These are phyloP conservation scores for Aphanomyces euteiches DNA, from an alignment of 352 stramenopile genomes.

Conservation along the genomic window DNA sequence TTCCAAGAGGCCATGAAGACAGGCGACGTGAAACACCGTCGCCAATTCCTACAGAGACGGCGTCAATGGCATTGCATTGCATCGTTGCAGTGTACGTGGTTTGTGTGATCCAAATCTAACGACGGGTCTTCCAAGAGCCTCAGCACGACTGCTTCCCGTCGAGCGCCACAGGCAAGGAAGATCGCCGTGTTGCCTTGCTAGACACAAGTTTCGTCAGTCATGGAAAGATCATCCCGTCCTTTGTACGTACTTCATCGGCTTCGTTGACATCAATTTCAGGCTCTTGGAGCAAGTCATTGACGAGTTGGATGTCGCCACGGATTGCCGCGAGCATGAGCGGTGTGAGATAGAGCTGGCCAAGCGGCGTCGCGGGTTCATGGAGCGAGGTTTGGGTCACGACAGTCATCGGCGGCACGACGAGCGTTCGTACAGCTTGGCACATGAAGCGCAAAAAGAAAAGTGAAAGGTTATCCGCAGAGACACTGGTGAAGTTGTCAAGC, in stretches of 20 bases:
- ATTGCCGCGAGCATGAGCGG: slow-evolving; percentile 1
- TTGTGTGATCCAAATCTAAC: neutral
- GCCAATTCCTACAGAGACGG: slow-evolving; percentile 7
- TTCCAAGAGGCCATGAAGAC: neutral
- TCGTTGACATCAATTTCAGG: neutral
- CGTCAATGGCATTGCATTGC: neutral
- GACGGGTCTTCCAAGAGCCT: neutral
- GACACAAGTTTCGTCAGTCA: neutral
- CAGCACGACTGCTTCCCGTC: neutral
- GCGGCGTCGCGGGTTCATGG: neutral
- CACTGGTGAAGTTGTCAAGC: too few relatives aligned
- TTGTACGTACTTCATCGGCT: neutral
- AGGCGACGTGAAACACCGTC: slow-evolving; percentile 12
- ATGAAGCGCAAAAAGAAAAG: neutral
- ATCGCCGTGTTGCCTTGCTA: slow-evolving; percentile 13
- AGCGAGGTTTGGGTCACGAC: neutral
- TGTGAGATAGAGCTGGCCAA: neutral
- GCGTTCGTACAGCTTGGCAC: slow-evolving; percentile 1
- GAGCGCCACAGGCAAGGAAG: slow-evolving; percentile 4
- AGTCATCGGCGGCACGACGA: neutral
- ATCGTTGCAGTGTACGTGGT: neutral
- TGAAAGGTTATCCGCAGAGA: too few relatives aligned
- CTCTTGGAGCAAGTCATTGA: neutral
- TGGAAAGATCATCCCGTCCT: neutral
- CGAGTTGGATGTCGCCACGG: neutral